phyloP scores from a whole-genome alignment of 208 protist species.

The Angomonas ambiguus region DNA sequence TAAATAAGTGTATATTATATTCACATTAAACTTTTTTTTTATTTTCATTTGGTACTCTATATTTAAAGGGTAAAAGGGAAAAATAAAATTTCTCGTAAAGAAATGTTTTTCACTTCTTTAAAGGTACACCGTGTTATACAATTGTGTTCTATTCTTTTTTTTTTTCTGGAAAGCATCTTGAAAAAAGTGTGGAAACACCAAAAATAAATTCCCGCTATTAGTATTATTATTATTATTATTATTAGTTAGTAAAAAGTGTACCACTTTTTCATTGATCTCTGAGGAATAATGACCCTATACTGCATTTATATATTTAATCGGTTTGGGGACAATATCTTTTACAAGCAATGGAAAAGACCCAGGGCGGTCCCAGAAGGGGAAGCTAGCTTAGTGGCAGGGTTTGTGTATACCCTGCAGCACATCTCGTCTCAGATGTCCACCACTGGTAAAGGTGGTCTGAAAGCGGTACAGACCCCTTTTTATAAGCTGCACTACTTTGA shows the following conservation, averaged over 20 bases:
- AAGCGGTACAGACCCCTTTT: conserved; percentile 68
- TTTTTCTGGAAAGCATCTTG: no score
- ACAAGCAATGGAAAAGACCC: conserved; percentile 77
- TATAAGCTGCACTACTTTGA: conserved; percentile 88
- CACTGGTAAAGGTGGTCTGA: conserved; percentile 39
- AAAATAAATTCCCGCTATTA: no score
- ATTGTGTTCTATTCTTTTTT: no score
- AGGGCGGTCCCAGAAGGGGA: conserved; percentile 70
- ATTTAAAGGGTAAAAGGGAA: no score
- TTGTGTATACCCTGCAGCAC: conserved; percentile 87
- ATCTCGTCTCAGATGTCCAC: conserved; percentile 78
- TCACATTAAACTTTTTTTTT: no score
- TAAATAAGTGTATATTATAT: background rate
- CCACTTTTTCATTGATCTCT: background rate
- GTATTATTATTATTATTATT: conserved; percentile 9
- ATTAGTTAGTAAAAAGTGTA: conserved; percentile 1
- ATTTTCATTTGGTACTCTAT: no score
- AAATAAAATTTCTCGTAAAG: no score
- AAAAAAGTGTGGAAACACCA: no score
- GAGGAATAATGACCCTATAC: conserved; percentile 60
- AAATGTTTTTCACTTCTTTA: no score
- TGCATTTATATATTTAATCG: conserved; percentile 87
- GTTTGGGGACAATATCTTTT: conserved; percentile 84
- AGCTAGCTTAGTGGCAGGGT: conserved; percentile 74
- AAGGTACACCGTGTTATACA: no score